Conservation (phyloP, 768 basidiomycete genomes). For the Boletellus ananiceps region DNA sequence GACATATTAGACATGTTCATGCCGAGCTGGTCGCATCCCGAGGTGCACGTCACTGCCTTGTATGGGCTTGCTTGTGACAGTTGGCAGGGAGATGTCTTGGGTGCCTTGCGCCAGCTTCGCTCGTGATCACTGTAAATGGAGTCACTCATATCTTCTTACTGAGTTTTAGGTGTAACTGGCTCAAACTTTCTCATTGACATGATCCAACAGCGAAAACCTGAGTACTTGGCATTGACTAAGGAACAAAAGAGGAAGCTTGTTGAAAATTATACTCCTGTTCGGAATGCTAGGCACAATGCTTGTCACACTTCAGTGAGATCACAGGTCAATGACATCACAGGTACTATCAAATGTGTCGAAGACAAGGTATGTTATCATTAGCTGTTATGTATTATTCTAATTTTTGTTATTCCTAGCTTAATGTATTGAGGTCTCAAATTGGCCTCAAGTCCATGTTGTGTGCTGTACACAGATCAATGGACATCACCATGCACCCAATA, state of each 20-base stretch:
- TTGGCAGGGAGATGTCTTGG: constrained; percentile 29
- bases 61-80: constrained; percentile 42
- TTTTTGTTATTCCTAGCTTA: not conserved
- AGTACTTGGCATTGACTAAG: not conserved
- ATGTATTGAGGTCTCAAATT: not conserved
- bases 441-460: not conserved
- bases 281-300: not conserved
- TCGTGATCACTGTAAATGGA: constrained; percentile 31
- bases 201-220: not conserved
- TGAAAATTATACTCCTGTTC: not conserved
- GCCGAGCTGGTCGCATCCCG: constrained; percentile 39
- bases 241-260: not conserved
- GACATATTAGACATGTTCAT: constrained; percentile 43
- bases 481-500: not conserved
- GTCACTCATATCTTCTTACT: not conserved
- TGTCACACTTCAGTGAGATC: not conserved
- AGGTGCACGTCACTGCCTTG: constrained; percentile 35
- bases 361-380: not conserved
- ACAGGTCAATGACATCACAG: not conserved
- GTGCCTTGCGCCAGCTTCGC: constrained; percentile 19
- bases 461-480: not conserved
- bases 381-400: not conserved
- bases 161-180: not conserved
- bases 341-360: not conserved
- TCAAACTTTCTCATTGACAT: not conserved